Base-by-base conservation (phyloP, 2,329 filamentous ascomycete species). In the Cryphonectria nitschkei region DNA sequence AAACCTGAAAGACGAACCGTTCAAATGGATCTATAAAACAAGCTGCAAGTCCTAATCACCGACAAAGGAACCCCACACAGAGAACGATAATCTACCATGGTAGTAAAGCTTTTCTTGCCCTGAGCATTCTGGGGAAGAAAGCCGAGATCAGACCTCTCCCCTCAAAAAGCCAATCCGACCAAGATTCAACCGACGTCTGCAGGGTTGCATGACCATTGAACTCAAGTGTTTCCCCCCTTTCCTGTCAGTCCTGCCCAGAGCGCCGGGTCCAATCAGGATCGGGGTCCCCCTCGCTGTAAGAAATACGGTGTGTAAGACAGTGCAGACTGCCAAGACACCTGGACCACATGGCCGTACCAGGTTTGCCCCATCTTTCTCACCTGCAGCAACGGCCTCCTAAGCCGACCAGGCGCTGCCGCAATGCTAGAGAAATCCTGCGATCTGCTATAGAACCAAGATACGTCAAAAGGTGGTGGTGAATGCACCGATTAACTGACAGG, bases 261-360 rank as follows among this genome's bases (percentile, higher is more conserved):
- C 52, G 69, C 69, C 37, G 71, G 71, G 69, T 64, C 71, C 69
- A 73, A 71, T 73, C 41, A 67, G 54, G 46, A 39, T 13, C 34
- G 11, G 26, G 22, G 22, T 26, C 26, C 16, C 22, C 19, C 14
- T 52, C n/a, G 34, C 22, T n/a, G 26, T 34, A 26, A 22, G 34
- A n/a, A 4, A 22, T 58, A 69, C 70, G 66, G 67, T 71, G 69
- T 65, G 70, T 69, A 39, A 26, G 41, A 63, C 43, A 63, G 58
- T 66, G 50, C 61, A 60, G 29, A 13, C 41, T 37, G 63, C 64
- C 64, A 50, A 65, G 41, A 65, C 54, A 26, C 13, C 37, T 46
- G 37, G 52, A 63, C 68, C 70, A 72, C 70, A 72, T 72, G 70
- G 70, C 68, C 32, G 52, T 46, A 46, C 70, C 34, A 67, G 64